A percentile compares a stretch with the other conserved stretches of the same genome.
phyloP scores from a whole-genome alignment of 371 early-diverging fungal species.

The Actinomortierella ambigua region DNA sequence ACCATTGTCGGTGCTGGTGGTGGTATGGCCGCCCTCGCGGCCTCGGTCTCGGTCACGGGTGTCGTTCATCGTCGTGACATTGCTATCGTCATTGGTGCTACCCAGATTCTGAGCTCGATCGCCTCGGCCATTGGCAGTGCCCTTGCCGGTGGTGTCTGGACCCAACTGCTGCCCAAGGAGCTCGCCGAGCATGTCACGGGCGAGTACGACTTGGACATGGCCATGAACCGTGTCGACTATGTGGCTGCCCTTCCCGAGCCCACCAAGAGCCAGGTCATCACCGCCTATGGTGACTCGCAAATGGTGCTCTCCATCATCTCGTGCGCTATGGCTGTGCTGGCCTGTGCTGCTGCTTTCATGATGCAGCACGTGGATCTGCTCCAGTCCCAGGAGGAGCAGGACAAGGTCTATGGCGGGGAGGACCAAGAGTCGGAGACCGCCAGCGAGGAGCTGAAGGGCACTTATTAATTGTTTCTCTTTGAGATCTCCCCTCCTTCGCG shows the following conservation, averaged over 20 bases:
- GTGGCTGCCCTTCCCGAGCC: conserved; percentile 23
- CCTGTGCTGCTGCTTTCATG: conserved; percentile 12
- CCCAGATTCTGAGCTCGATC: conserved; percentile 48
- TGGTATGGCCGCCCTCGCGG: conserved; percentile 49
- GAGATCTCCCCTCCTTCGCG: no score
- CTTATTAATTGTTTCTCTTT: conserved; percentile 1
- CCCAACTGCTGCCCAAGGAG: conserved; percentile 46
- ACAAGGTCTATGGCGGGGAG: conserved; percentile 16
- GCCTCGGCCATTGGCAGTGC: conserved; percentile 50
- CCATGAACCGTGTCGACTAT: conserved; percentile 18
- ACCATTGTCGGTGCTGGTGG: conserved; percentile 51
- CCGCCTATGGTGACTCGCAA: conserved; percentile 47
- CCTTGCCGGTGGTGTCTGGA: conserved; percentile 55
- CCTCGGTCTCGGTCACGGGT: conserved; percentile 35
- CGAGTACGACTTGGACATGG: conserved; percentile 37
- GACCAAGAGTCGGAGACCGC: conserved; percentile 7
- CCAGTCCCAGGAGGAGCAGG: conserved; percentile 15
- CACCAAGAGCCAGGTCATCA: conserved; percentile 38
- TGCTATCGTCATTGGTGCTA: conserved; percentile 49
- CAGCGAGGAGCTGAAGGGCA: conserved; percentile 17
- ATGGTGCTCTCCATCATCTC: conserved; percentile 48
- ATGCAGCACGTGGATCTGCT: conserved; percentile 33
- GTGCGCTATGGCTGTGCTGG: conserved; percentile 36
- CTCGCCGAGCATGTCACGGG: conserved; percentile 48
- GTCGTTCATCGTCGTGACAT: conserved; percentile 41